A percentile compares a stretch with the other conserved stretches of the same genome.
phyloP scores from a whole-genome alignment of 2,329 filamentous ascomycete species.

The Fonsecaea pugnacius region DNA sequence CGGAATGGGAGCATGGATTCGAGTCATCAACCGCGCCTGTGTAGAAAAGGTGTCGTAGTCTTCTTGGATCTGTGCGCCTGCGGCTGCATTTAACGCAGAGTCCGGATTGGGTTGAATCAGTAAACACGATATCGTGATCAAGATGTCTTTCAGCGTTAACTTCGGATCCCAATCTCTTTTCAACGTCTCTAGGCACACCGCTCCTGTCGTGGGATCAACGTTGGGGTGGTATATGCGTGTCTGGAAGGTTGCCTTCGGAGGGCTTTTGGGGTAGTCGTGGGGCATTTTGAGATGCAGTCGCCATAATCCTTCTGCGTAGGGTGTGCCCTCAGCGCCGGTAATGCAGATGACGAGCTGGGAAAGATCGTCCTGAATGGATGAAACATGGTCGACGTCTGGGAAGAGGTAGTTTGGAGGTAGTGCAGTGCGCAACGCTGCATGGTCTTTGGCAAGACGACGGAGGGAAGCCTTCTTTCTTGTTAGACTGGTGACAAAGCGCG shows the following conservation, averaged over 20 bases:
- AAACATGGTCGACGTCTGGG: slow-evolving; percentile 46
- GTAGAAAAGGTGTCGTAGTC: slow-evolving; percentile 62
- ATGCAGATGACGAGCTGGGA: slow-evolving; percentile 63
- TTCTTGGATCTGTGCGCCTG: slow-evolving; percentile 62
- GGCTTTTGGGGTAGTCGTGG: slow-evolving; percentile 47
- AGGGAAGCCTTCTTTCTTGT: slow-evolving; percentile 44
- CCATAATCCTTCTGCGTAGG: slow-evolving; percentile 64
- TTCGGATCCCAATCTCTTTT: slow-evolving; percentile 66
- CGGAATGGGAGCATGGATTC: slow-evolving; percentile 63
- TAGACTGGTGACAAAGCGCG: neutral
- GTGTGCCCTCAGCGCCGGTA: slow-evolving; percentile 63
- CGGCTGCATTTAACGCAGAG: slow-evolving; percentile 65
- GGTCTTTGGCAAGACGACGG: slow-evolving; percentile 64
- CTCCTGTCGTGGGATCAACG: slow-evolving; percentile 65
- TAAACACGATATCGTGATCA: slow-evolving; percentile 64
- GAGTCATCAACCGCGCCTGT: slow-evolving; percentile 65
- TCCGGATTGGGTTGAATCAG: slow-evolving; percentile 68
- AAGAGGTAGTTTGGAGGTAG: slow-evolving; percentile 68
- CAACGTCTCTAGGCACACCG: slow-evolving; percentile 67
- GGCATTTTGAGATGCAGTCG: slow-evolving; percentile 64
- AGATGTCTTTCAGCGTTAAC: slow-evolving; percentile 63
- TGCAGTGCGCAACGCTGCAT: slow-evolving; percentile 58
- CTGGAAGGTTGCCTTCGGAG: slow-evolving; percentile 63
- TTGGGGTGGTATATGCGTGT: slow-evolving; percentile 69
- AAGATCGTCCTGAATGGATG: slow-evolving; percentile 56